Conservation (phyloP, 257 asterid species). For the Rubia yunnanensis region DNA sequence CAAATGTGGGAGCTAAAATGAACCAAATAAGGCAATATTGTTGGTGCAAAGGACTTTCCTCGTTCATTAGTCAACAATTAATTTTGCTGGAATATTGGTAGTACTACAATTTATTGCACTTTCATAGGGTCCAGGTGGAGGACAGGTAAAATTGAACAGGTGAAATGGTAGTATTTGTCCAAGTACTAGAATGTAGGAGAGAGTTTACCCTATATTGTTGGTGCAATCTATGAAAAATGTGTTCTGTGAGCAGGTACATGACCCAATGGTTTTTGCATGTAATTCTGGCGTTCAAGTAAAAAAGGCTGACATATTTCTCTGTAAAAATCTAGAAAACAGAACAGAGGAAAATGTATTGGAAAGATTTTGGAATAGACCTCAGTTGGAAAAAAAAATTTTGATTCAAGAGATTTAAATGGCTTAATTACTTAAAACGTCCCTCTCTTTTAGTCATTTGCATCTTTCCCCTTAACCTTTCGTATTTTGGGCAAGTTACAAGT, state of each 20-base stretch:
- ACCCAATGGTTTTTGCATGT: background rate
- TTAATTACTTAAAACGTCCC: background rate
- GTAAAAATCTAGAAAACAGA: background rate
- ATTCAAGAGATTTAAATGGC: background rate
- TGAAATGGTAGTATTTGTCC: background rate
- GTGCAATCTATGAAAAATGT: background rate
- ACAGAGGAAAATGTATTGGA: background rate
- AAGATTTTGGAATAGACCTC: background rate
- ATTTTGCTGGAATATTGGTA: background rate
- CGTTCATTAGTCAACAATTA: background rate
- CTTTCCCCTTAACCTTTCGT: too few relatives aligned
- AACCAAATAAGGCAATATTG: conserved; percentile 4
- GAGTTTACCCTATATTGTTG: background rate
- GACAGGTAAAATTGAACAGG: background rate
- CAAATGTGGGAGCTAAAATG: background rate
- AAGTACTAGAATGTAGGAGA: background rate
- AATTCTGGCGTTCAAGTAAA: background rate
- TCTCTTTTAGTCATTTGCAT: too few relatives aligned
- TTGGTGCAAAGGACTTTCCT: background rate
- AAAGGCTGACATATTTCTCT: background rate
- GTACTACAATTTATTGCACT: background rate
- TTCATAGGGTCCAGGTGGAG: background rate
- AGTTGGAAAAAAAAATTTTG: too few relatives aligned
- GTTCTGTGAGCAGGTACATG: background rate
- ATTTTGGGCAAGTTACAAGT: too few relatives aligned